These are phyloP conservation scores for Nemania sp. DNA, from an alignment of 2,329 filamentous ascomycete genomes.

Conservation along the genomic window DNA sequence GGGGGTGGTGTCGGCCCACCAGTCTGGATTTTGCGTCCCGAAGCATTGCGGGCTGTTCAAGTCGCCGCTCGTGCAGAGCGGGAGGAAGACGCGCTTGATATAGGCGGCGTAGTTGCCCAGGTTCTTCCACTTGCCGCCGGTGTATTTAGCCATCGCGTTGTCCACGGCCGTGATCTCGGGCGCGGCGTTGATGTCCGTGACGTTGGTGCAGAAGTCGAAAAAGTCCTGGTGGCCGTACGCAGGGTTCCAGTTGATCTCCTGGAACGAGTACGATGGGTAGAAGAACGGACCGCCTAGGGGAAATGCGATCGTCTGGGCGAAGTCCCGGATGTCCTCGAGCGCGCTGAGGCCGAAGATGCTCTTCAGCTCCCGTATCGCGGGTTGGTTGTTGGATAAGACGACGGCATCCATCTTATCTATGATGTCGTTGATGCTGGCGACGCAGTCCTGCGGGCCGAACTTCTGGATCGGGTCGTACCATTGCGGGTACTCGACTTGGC, in stretches of 20 bases:
- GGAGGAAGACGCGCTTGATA: slow-evolving; percentile 59
- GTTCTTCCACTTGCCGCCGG: slow-evolving; percentile 62
- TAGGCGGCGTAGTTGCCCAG: slow-evolving; percentile 65
- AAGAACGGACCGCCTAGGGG: slow-evolving; percentile 53
- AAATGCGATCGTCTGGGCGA: slow-evolving; percentile 60
- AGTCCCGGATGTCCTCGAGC: slow-evolving; percentile 59
- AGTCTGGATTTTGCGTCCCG: slow-evolving; percentile 54
- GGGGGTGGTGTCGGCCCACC: slow-evolving; percentile 59
- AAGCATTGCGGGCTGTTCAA: slow-evolving; percentile 60
- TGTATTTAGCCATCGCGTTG: slow-evolving; percentile 60
- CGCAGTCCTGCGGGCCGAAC: slow-evolving; percentile 61
- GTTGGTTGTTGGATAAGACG: slow-evolving; percentile 55
- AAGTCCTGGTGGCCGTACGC: slow-evolving; percentile 59
- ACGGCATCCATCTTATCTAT: slow-evolving; percentile 63
- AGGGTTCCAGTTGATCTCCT: slow-evolving; percentile 63
- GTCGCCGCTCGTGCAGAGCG: slow-evolving; percentile 57
- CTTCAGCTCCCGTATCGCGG: slow-evolving; percentile 59
- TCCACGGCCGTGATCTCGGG: slow-evolving; percentile 60
- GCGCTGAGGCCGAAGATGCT: slow-evolving; percentile 60
- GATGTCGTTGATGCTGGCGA: slow-evolving; percentile 61
- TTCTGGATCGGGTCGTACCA: slow-evolving; percentile 65
- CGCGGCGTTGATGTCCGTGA: slow-evolving; percentile 60
- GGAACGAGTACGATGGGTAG: slow-evolving; percentile 65
- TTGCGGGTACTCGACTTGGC: slow-evolving; percentile 58
- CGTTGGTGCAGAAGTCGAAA: slow-evolving; percentile 64